These are phyloP conservation scores for Fusarium anguioides DNA, from an alignment of 2,329 filamentous ascomycete species.

Conservation along the genomic window DNA sequence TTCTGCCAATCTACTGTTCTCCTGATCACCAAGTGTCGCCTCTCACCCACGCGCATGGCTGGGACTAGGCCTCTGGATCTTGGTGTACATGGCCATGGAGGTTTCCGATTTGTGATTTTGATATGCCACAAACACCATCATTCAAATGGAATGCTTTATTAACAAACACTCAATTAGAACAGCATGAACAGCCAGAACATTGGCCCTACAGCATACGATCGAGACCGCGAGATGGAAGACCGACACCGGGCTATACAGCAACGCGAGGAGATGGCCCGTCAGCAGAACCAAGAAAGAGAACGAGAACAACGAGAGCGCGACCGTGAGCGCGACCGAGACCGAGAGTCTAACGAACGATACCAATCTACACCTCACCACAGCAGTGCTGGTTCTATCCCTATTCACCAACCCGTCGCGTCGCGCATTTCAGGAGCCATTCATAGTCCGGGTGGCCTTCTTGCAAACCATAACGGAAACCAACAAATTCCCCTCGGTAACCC, in stretches of 20 bases:
- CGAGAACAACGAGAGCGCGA: conserved; percentile 73
- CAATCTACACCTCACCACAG: conserved; percentile 82
- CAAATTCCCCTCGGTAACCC: conserved; percentile 64
- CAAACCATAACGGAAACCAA: conserved; percentile 73
- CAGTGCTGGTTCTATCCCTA: conserved; percentile 86
- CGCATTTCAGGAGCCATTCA: conserved; percentile 85
- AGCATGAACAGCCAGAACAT: conserved; percentile 61
- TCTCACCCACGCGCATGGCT: conserved; percentile 12
- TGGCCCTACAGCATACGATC: conserved; percentile 57
- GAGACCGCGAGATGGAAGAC: conserved; percentile 62
- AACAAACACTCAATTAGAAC: conserved; percentile 35
- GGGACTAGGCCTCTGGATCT: background rate
- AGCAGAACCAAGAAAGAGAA: conserved; percentile 58
- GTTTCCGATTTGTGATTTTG: background rate
- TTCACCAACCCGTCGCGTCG: conserved; percentile 93
- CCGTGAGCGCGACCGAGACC: conserved; percentile 62
- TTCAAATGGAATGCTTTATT: conserved; percentile 20
- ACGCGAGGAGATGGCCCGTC: conserved; percentile 60
- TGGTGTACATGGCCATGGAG: background rate
- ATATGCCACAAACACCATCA: background rate
- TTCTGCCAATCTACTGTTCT: conserved; percentile 28
- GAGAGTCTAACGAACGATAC: conserved; percentile 74
- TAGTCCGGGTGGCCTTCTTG: conserved; percentile 88
- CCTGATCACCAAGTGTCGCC: conserved; percentile 41
- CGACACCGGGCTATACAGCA: conserved; percentile 60